These are phyloP conservation scores for Microthlaspi erraticum DNA, from an alignment of 345 rosid species.

Conservation along the genomic window DNA sequence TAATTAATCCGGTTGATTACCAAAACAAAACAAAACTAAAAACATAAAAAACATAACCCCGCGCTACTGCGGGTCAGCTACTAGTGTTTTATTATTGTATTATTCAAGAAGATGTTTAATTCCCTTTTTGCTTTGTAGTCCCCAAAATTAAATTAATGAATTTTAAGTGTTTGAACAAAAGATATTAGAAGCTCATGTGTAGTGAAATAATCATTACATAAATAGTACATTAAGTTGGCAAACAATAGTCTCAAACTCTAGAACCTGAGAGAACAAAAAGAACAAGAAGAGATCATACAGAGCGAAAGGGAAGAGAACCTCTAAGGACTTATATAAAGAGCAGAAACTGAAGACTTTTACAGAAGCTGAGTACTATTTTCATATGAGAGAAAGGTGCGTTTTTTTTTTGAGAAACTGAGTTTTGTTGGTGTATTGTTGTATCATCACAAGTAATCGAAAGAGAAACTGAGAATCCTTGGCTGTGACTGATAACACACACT, in stretches of 20 bases:
- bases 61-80: no score
- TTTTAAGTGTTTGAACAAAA: no score
- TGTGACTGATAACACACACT: conserved; percentile 16
- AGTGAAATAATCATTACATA: no score
- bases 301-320: conserved; percentile 15
- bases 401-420: not conserved
- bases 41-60: no score
- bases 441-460: not conserved
- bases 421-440: not conserved
- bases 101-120: no score
- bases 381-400: conserved; percentile 3
- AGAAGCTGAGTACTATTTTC: conserved; percentile 13
- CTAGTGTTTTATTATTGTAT: no score
- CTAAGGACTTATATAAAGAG: conserved; percentile 25
- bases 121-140: no score
- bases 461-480: conserved; percentile 28
- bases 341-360: conserved; percentile 10
- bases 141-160: no score
- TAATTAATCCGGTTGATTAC: no score
- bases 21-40: no score
- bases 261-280: conserved; percentile 17
- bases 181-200: no score
- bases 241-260: conserved; percentile 33
- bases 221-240: not conserved
- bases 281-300: conserved; percentile 17